Percentiles rank a stretch among this genome's conserved stretches.
These are phyloP conservation scores for Avena eriantha DNA, from an alignment of 176 grass and related monocot genomes.

Conservation along the genomic window DNA sequence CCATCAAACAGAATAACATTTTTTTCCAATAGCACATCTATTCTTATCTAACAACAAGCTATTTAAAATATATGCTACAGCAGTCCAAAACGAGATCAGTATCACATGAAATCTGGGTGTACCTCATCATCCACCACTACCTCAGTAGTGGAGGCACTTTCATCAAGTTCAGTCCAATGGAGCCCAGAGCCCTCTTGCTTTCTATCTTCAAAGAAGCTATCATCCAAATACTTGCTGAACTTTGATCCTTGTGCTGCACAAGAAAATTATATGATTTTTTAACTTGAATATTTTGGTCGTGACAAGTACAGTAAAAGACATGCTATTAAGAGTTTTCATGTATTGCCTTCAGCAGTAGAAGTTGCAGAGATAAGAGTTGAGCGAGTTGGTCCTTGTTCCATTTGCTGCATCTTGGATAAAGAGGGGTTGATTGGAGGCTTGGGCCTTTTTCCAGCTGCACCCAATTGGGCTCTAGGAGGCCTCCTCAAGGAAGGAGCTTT, in stretches of 20 bases:
- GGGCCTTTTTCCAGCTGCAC: slow-evolving; percentile 30
- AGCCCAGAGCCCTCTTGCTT: slow-evolving; percentile 24
- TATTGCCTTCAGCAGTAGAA: slow-evolving; percentile 43
- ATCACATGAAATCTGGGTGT: slow-evolving; percentile 76
- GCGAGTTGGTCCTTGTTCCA: slow-evolving; percentile 41
- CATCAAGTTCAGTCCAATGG: slow-evolving; percentile 23
- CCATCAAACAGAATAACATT: neutral
- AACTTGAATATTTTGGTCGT: neutral
- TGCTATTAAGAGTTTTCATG: slow-evolving; percentile 36
- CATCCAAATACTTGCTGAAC: slow-evolving; percentile 68
- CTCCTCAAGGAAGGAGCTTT: slow-evolving; percentile 42
- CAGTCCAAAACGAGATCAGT: slow-evolving; percentile 28
- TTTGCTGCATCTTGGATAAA: slow-evolving; percentile 52
- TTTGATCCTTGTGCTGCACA: slow-evolving; percentile 55
- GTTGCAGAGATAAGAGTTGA: slow-evolving; percentile 27
- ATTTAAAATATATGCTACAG: slow-evolving; percentile 10
- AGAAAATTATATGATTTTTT: neutral
- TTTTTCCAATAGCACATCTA: slow-evolving; percentile 16
- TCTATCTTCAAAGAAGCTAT: slow-evolving; percentile 38
- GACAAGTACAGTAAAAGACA: slow-evolving; percentile 4
- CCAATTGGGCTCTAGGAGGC: slow-evolving; percentile 31
- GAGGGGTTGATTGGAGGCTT: slow-evolving; percentile 32
- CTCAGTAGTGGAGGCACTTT: slow-evolving; percentile 32
- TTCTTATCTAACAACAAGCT: slow-evolving; percentile 27
- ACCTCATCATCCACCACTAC: slow-evolving; percentile 71